Conservation (phyloP, 1,284 basidiomycete species). For the Termitomyces sp. region DNA sequence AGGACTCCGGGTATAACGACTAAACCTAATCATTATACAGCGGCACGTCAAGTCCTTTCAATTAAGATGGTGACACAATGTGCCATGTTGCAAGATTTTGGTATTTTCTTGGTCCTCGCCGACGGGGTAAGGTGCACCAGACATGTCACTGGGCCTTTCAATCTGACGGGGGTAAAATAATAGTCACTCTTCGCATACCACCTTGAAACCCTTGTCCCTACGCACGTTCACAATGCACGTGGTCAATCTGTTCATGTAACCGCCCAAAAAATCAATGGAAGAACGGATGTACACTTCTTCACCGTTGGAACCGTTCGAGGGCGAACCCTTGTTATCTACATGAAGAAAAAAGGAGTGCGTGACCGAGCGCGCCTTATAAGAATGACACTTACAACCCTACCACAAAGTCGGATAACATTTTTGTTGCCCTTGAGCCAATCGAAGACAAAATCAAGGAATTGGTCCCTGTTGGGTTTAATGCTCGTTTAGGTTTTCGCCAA, state of each 20-base stretch:
- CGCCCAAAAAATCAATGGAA: conserved; percentile 85
- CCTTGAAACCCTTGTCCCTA: conserved; percentile 92
- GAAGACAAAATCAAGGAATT: conserved; percentile 79
- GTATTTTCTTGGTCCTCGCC: conserved; percentile 95
- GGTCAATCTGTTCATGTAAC: conserved; percentile 44
- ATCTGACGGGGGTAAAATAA: neutral
- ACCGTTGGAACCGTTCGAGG: conserved; percentile 83
- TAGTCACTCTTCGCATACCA: conserved; percentile 84
- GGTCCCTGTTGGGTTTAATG: conserved; percentile 60
- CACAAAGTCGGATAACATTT: conserved; percentile 71
- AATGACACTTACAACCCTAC: neutral
- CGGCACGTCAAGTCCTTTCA: conserved; percentile 88
- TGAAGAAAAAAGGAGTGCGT: conserved; percentile 90
- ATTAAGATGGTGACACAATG: conserved; percentile 90
- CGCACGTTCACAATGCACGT: conserved; percentile 56
- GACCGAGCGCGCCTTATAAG: neutral
- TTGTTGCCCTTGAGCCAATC: conserved; percentile 92
- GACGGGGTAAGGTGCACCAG: conserved; percentile 71
- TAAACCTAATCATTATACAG: conserved; percentile 39
- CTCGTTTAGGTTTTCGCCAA: conserved; percentile 51
- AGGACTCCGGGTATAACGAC: neutral
- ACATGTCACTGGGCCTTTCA: neutral
- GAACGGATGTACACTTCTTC: conserved; percentile 92
- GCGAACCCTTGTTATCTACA: conserved; percentile 89
- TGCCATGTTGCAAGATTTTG: conserved; percentile 92